Conservation (phyloP, 805 yeast species). For the Kodamaea hsintzibuensis region DNA sequence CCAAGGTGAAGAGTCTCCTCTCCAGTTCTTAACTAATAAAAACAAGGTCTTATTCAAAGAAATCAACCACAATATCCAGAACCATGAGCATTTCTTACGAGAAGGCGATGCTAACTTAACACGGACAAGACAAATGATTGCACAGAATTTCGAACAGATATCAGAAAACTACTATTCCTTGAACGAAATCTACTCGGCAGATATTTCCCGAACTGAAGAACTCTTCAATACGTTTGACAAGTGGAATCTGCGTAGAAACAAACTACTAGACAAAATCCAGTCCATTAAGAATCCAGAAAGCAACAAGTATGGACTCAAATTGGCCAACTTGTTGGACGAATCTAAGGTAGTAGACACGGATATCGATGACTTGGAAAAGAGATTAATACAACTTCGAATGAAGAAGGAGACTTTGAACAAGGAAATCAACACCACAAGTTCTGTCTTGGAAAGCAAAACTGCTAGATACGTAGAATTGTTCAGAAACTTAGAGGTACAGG, state of each 20-base stretch:
- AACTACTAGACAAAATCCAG: slow-evolving; percentile 35
- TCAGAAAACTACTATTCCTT: slow-evolving; percentile 45
- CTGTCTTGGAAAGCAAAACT: slow-evolving; percentile 50
- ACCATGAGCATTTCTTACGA: slow-evolving; percentile 28
- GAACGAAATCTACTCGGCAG: slow-evolving; percentile 46
- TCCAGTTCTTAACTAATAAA: slow-evolving; percentile 32
- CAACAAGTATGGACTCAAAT: slow-evolving; percentile 44
- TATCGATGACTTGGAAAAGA: slow-evolving; percentile 38
- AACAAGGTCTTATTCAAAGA: slow-evolving; percentile 25
- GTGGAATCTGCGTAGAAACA: slow-evolving; percentile 43
- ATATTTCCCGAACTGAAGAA: slow-evolving; percentile 27
- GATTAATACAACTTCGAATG: slow-evolving; percentile 30
- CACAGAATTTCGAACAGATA: slow-evolving; percentile 34
- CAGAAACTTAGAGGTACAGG: slow-evolving; percentile 38
- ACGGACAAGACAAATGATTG: slow-evolving; percentile 27
- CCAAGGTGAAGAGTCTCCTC: slow-evolving; percentile 22
- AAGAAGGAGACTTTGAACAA: slow-evolving; percentile 33
- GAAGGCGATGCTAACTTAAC: slow-evolving; percentile 36
- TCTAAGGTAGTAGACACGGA: slow-evolving; percentile 35
- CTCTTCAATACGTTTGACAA: slow-evolving; percentile 30
- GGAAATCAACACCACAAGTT: slow-evolving; percentile 48
- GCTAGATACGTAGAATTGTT: slow-evolving; percentile 46
- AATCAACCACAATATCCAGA: slow-evolving; percentile 20
- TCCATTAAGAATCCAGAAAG: slow-evolving; percentile 37
- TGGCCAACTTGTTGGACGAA: slow-evolving; percentile 35